A percentile compares a stretch with the other conserved stretches of the same genome.
phyloP scores from a whole-genome alignment of 352 stramenopile species.

The Phytopythium boreale region DNA sequence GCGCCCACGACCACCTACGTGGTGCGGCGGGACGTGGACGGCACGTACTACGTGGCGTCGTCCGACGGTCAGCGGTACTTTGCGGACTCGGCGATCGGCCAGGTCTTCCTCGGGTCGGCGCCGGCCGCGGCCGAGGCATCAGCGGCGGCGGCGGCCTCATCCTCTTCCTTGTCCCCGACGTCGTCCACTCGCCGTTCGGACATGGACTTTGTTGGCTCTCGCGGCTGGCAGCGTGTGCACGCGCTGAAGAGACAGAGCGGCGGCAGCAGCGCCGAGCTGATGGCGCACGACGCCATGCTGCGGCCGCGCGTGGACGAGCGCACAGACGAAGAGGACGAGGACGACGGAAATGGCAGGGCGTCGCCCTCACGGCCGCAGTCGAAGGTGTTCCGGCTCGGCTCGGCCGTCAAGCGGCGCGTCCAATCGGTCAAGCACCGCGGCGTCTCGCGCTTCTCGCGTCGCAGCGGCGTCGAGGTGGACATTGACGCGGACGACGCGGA shows the following conservation, averaged over 20 bases:
- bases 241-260: conserved; percentile 7
- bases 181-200: conserved; percentile 21
- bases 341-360: conserved; percentile 18
- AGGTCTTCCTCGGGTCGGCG: conserved; percentile 31
- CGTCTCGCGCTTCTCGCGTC: conserved; percentile 9
- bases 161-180: not conserved
- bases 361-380: not conserved
- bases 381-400: conserved; percentile 19
- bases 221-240: conserved; percentile 11
- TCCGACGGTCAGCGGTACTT: conserved; percentile 36
- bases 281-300: not conserved
- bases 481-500: conserved; percentile 15
- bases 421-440: conserved; percentile 24
- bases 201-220: conserved; percentile 29
- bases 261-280: not conserved
- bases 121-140: not conserved
- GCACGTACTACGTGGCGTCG: conserved; percentile 37
- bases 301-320: not conserved
- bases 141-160: not conserved
- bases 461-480: conserved; percentile 6
- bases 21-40: conserved; percentile 31
- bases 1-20: conserved; percentile 30
- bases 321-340: conserved; percentile 4
- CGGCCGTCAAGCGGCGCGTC: conserved; percentile 21
- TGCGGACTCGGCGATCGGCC: conserved; percentile 43